Base-by-base conservation (phyloP, 73 alveolate species). In the Effrenium voratum region DNA sequence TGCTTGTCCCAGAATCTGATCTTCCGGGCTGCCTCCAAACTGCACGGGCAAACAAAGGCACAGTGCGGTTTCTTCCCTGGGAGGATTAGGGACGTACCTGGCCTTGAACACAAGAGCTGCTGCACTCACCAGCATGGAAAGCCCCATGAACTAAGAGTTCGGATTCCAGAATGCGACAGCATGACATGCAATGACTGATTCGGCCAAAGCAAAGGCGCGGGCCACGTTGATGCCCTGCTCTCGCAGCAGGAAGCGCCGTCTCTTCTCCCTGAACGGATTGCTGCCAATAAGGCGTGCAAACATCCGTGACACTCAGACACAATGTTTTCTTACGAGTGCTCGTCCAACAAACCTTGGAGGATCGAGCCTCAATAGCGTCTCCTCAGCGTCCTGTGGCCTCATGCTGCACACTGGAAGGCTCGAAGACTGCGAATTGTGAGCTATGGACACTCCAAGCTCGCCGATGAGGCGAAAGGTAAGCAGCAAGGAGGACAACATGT, bases 21-120 rank as follows among this genome's bases (percentile, higher is more conserved):
- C 84, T 87, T 87, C 72, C 95, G 30, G 83, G 84, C 95, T 44
- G 95, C 95, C 95, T 87, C 41, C 49, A 41, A 59, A 26, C 34
- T n/a, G 30, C 73, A 10, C n/a, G 15, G 32, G 72, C 72, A 32
- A 57, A 32, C n/a, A n/a, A n/a, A n/a, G n/a, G n/a, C n/a, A n/a
- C n/a, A n/a, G n/a, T n/a, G n/a, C n/a, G n/a, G n/a, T n/a, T n/a
- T n/a, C n/a, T n/a, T n/a, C n/a, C n/a, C n/a, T n/a, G n/a, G n/a
- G n/a, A n/a, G n/a, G n/a, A n/a, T n/a, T n/a, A n/a, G n/a, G n/a
- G n/a, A n/a, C n/a, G n/a, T n/a, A n/a, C 66, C 88, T 32, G 3
- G 70, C 95, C 95, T 87, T 87, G 95, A 87, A 87, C 41, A 87
- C 95, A 49, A 87, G 70, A 41, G 73, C 95, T 32, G 95, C 95